Conservation (phyloP, 495 filamentous ascomycete species). For the Neurospora sp. region DNA sequence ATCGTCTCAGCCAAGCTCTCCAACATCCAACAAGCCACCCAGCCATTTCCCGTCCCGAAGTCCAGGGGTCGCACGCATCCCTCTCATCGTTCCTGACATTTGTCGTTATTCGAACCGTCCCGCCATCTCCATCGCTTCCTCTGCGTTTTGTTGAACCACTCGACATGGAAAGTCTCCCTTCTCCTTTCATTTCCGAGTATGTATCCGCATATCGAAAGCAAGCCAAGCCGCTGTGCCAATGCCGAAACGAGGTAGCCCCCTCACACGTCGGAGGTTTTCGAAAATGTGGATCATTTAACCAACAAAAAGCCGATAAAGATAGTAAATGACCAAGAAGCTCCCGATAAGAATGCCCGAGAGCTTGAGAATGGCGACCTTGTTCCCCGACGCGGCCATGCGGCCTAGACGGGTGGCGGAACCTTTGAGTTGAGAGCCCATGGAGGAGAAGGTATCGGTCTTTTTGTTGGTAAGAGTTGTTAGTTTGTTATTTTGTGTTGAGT, state of each 20-base stretch:
- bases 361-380: constrained; percentile 84
- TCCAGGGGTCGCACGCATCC: neutral
- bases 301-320: constrained; percentile 28
- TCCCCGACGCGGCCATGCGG: constrained; percentile 85
- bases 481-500: neutral
- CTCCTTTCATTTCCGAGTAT: neutral
- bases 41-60: neutral
- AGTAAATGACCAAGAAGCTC: constrained; percentile 64
- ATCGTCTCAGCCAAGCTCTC: neutral
- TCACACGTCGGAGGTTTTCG: neutral
- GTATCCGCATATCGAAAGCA: neutral
- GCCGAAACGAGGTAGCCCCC: neutral
- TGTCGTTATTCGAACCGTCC: neutral
- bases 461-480: neutral
- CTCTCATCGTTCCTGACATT: neutral
- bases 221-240: neutral
- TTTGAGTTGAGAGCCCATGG: constrained; percentile 57
- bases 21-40: neutral
- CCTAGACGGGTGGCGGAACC: constrained; percentile 78
- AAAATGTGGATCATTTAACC: neutral
- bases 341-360: constrained; percentile 74
- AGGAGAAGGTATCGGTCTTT: constrained; percentile 48
- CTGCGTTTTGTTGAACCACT: no score
- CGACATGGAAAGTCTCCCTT: neutral
- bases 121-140: neutral